These are phyloP conservation scores for Leersia perrieri DNA, from an alignment of 176 grass and related monocot species.

Conservation along the genomic window DNA sequence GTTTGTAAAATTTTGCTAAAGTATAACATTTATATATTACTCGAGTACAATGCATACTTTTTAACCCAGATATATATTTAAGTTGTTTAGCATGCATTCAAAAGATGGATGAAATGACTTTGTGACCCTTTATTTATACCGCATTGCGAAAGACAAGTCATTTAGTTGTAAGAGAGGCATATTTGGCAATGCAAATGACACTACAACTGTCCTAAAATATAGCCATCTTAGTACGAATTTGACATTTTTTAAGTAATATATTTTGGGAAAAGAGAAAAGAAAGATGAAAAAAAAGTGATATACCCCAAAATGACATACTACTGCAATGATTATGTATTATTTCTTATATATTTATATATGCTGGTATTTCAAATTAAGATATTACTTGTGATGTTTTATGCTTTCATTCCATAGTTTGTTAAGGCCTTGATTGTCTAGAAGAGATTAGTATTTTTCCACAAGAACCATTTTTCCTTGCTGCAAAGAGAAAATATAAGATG, in stretches of 20 bases:
- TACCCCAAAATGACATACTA: no score
- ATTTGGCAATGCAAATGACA: no score
- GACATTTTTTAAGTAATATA: no score
- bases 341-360: background rate
- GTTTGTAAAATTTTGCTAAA: no score
- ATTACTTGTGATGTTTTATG: background rate
- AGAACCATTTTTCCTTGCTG: background rate
- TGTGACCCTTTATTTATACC: background rate
- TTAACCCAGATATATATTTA: background rate
- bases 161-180: no score
- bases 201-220: no score
- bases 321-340: no score
- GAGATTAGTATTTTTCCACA: background rate
- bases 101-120: background rate
- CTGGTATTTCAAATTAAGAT: background rate
- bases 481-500: background rate
- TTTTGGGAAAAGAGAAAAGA: no score
- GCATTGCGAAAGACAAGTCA: background rate
- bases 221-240: no score
- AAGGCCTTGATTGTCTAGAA: background rate
- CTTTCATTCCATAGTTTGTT: background rate
- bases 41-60: background rate
- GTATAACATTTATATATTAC: no score
- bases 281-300: no score
- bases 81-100: background rate